Percentiles rank a stretch among this genome's conserved stretches.
Conservation (phyloP, 2,329 filamentous ascomycete species). For the Ophiocordyceps camponoti-floridani region DNA sequence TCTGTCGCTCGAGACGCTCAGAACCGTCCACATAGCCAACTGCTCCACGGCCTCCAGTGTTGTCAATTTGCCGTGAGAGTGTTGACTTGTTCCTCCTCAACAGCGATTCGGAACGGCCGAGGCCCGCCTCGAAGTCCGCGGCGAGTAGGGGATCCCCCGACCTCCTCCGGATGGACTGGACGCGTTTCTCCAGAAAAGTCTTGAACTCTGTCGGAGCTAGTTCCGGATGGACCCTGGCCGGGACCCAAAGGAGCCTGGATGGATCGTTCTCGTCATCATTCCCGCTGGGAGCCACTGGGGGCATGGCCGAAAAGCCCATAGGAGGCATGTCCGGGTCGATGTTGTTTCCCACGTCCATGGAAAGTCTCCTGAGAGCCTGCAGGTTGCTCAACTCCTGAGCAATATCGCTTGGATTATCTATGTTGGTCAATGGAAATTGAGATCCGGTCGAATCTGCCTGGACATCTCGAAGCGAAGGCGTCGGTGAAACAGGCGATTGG, state of each 20-base stretch:
- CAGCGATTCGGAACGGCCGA: slow-evolving; percentile 38
- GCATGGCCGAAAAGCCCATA: slow-evolving; percentile 48
- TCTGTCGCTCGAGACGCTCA: slow-evolving; percentile 58
- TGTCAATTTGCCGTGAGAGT: slow-evolving; percentile 82
- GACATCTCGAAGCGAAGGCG: slow-evolving; percentile 32
- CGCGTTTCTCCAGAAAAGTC: slow-evolving; percentile 83
- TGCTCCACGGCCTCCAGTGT: slow-evolving; percentile 35
- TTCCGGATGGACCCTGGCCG: slow-evolving; percentile 83
- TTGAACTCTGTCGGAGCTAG: slow-evolving; percentile 93
- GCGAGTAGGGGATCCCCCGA: slow-evolving; percentile 56
- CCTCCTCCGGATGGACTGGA: slow-evolving; percentile 72
- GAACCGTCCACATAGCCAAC: slow-evolving; percentile 68
- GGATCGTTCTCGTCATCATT: slow-evolving; percentile 75
- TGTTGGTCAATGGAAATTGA: slow-evolving; percentile 73
- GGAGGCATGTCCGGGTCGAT: slow-evolving; percentile 60
- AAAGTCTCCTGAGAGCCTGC: slow-evolving; percentile 78
- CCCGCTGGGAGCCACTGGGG: slow-evolving; percentile 51
- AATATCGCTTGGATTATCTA: slow-evolving; percentile 75
- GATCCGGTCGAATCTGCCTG: slow-evolving; percentile 41
- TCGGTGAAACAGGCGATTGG: slow-evolving; percentile 30
- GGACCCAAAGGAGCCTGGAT: slow-evolving; percentile 86
- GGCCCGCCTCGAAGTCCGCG: slow-evolving; percentile 29
- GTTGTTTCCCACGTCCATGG: slow-evolving; percentile 73
- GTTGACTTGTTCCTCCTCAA: slow-evolving; percentile 84
- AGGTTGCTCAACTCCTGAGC: slow-evolving; percentile 86